Base-by-base conservation (phyloP, 108 stramenopile species). In the Chaetoceros muelleri region DNA sequence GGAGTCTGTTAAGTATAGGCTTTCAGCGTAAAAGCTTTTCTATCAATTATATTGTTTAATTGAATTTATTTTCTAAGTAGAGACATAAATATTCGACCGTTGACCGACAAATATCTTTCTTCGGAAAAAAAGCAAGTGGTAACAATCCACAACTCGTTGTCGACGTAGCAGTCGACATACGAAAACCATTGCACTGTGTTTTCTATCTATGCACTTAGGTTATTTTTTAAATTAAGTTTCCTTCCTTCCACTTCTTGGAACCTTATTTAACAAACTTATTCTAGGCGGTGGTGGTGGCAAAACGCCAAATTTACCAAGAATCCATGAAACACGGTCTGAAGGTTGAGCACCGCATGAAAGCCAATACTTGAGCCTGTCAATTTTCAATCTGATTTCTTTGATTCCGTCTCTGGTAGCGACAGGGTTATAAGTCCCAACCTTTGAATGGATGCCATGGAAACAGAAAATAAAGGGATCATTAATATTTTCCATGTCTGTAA, bases 341-440 rank as follows among this genome's bases (percentile, higher is more conserved):
- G 96, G 95, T 73, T 97, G 94, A 1, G 98, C 98, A 2, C 98
- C 98, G 7, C 90, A 90, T 8, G 75, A 69, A 27, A 97, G 59
- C 98, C 96, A 97, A 70, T 97, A 99, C 46, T 86, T 79, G 48
- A 97, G 52, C 26, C 96, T 75, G 67, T 99, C 95, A 22, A 85
- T 78, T 58, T 97, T 95, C 46, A 97, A 71, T 28, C 95, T 76
- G 31, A 99, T 90, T 80, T 98, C 96, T 65, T 99, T 99, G 48
- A 92, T 82, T 16, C 96, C 96, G 24, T 76, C 84, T 22, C 54
- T 65, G 25, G 81, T 86, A 8, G 98, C 87, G 29, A 98, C 73
- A 28, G 98, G 98, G 69, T 99, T 94, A 80, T 99, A 99, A 2
- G 95, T 97, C 28, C 98, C 98, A 18, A 99, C 77, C 85, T 88